Evolutionary conservation across 1,139 yeast species (phyloP).

Genomic region (Hyphopichia pseudoburtonii): DNA sequence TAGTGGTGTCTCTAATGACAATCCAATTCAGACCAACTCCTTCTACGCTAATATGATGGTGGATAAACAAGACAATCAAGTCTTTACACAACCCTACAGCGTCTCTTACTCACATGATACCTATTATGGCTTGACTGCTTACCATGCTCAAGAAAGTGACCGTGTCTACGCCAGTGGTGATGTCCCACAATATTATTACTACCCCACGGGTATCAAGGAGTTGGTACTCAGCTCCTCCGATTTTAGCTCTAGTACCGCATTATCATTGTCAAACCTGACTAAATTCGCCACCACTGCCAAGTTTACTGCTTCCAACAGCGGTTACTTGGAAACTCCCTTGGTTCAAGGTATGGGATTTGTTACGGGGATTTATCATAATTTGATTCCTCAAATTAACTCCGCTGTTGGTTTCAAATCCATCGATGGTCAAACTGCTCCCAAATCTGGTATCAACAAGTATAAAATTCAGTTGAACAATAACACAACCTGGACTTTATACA

Average conservation of each 20-base stretch:
- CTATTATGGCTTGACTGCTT: conserved; percentile 56
- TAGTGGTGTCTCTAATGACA: conserved; percentile 32
- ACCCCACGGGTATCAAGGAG: conserved; percentile 26
- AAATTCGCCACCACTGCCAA: conserved; percentile 24
- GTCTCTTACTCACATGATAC: conserved; percentile 35
- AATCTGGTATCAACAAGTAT: conserved; percentile 11
- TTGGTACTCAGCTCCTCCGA: conserved; percentile 25
- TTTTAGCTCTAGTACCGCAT: conserved; percentile 17
- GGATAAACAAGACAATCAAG: conserved; percentile 55
- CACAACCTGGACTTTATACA: conserved; percentile 48
- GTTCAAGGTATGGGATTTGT: conserved; percentile 70
- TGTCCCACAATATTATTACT: conserved; percentile 42
- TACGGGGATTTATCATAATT: conserved; percentile 53
- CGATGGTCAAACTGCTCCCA: conserved; percentile 32
- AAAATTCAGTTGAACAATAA: conserved; percentile 10
- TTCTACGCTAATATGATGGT: conserved; percentile 74
- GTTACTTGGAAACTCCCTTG: conserved; percentile 29
- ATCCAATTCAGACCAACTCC: conserved; percentile 70
- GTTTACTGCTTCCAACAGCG: conserved; percentile 12
- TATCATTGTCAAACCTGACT: conserved; percentile 19
- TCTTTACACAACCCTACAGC: conserved; percentile 78
- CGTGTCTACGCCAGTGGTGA: conserved; percentile 61
- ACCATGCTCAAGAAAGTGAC: conserved; percentile 53
- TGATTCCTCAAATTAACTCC: conserved; percentile 51
- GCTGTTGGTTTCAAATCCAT: conserved; percentile 51